These are phyloP conservation scores for Castanea crenata DNA, from an alignment of 306 rosid species.

Conservation along the genomic window DNA sequence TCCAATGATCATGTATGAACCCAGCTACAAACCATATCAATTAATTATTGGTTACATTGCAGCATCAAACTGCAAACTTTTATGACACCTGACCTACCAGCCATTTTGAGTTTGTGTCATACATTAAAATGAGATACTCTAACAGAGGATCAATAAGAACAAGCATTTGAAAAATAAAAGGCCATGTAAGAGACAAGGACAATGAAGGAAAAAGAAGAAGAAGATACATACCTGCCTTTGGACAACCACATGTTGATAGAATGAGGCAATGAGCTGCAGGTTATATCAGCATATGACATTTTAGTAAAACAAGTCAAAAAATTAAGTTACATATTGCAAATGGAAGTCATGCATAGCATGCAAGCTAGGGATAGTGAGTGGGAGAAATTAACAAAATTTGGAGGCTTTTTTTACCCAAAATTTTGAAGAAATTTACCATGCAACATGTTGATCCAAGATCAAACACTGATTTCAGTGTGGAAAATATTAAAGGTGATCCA, in stretches of 20 bases:
- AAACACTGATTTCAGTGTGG: too few relatives aligned
- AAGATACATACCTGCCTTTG: slow-evolving; percentile 78
- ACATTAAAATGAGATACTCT: background rate
- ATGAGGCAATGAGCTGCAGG: slow-evolving; percentile 91
- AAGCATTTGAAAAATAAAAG: slow-evolving; percentile 2
- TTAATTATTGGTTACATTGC: background rate
- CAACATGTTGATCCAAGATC: too few relatives aligned
- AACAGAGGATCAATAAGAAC: slow-evolving; percentile 12
- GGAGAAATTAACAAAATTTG: background rate
- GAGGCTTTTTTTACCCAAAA: background rate
- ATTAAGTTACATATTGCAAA: background rate
- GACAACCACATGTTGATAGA: slow-evolving; percentile 96
- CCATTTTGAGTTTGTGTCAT: background rate
- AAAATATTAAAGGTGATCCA: too few relatives aligned
- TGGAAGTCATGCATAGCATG: slow-evolving; percentile 7
- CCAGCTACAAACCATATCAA: background rate
- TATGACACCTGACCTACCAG: background rate
- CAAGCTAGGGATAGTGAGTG: slow-evolving; percentile 8
- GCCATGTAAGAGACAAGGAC: background rate
- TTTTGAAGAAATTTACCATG: background rate
- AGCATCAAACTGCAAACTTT: background rate
- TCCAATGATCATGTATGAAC: background rate
- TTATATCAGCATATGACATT: slow-evolving; percentile 20
- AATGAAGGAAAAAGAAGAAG: slow-evolving; percentile 5
- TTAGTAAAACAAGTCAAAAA: slow-evolving; percentile 24